Evolutionary conservation across 129 eudicot species (phyloP), one percentile per base, ranked within the genome.

Genomic region (Helianthus annuus): DNA sequence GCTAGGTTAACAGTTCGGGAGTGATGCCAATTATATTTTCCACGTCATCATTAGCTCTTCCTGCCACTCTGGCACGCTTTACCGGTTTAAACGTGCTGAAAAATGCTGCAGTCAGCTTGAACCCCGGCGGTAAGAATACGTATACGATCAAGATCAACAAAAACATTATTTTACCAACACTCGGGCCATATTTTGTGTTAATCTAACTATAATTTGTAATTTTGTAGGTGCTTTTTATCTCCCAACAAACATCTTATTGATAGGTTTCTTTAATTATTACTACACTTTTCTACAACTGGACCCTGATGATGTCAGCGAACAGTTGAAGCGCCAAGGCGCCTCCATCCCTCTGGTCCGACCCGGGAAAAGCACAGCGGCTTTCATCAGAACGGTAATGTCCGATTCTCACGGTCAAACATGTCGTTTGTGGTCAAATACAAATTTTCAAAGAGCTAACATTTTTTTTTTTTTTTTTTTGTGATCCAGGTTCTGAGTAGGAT

Each of bases 11-110:
- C 80, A 95, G 99, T 86, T 80, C 97, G 11, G 99, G 99, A 83
- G 99, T 95, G 76, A 95, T 95, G 99, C 99, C 99, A 66, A 95
- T 95, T 64, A 95, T 95, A 76, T 95, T 95, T 77, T 95, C 97
- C 27, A 95, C 99, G 7, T 95, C 99, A 42, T 88, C 99, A 5
- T 79, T 95, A 72, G 90, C 99, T 81, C 99, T 95, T 82, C 99
- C 99, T 2, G 97, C 83, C 49, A 95, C 97, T 69, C 73, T 95
- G 22, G 99, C 99, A 27, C 97, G 99, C 44, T 95, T 95, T 80
- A 95, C 97, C 6, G 99, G 99, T 72, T 74, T 95, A 66, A 82
- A 75, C 42, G 82, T 76, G 56, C 88, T 95, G 45, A 95, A 83
- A 85, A 86, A 91, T 36, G 95, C 96, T 70, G 99, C 99, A 0